Evolutionary conservation across 176 grass and related monocot species (phyloP).

Genomic region (Alopecurus myosuroides): DNA sequence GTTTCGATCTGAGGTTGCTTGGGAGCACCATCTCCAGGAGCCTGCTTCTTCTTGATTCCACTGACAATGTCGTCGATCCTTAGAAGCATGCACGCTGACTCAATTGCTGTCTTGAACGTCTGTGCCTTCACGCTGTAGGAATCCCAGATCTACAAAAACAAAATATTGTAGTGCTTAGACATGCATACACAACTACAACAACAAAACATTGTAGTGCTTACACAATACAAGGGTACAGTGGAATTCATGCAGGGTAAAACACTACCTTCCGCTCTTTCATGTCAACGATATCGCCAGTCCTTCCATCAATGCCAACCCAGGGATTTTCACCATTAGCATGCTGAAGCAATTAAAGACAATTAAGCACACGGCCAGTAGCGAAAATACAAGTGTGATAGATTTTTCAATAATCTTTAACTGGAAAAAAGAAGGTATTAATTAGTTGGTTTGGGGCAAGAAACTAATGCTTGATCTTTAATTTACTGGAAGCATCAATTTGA

Average conservation of each 20-base stretch:
- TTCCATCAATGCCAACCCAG: conserved; percentile 93
- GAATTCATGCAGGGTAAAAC: background rate
- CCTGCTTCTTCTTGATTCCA: conserved; percentile 87
- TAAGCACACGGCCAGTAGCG: background rate
- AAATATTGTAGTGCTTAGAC: background rate
- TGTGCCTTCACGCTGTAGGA: conserved; percentile 95
- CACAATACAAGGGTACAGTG: background rate
- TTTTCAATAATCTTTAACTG: background rate
- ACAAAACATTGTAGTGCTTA: too few relatives aligned
- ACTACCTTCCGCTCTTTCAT: conserved; percentile 88
- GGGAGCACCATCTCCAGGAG: conserved; percentile 58
- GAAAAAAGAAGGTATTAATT: background rate
- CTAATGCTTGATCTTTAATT: background rate
- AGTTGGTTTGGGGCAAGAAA: background rate
- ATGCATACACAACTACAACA: too few relatives aligned
- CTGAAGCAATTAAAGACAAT: conserved; percentile 27
- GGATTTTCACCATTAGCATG: conserved; percentile 94
- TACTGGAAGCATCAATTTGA: background rate
- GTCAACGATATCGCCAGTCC: conserved; percentile 71
- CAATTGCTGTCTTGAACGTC: conserved; percentile 97
- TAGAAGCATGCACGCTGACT: conserved; percentile 92
- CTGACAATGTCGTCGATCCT: conserved; percentile 97
- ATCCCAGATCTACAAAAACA: conserved; percentile 74
- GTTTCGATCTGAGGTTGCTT: conserved; percentile 82
- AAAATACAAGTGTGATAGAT: background rate